Conservation (phyloP, 139 green algal genomes). For the Pseudopediastrum boryanum region DNA sequence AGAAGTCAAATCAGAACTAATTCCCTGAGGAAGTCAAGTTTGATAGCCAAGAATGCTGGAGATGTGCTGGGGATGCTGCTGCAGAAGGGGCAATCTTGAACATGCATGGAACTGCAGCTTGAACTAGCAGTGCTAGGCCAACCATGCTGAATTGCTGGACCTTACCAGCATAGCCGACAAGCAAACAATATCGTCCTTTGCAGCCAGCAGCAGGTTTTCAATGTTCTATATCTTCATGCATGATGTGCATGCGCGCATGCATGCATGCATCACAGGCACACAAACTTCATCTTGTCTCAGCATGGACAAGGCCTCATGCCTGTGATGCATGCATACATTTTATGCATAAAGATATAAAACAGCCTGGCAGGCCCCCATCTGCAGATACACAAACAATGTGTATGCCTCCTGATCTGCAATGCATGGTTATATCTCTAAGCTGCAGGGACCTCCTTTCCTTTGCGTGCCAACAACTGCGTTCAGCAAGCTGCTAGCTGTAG, state of each 20-base stretch:
- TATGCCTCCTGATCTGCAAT: no score
- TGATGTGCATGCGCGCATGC: background rate
- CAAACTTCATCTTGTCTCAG: no score
- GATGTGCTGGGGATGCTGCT: background rate
- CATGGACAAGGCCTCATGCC: no score
- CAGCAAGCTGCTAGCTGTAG: background rate
- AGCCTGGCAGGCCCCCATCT: background rate
- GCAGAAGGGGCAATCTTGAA: background rate
- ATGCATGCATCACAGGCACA: no score
- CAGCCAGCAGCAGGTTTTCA: background rate
- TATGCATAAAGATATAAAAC: background rate
- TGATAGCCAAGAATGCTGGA: no score
- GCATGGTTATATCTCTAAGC: no score
- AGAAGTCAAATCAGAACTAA: no score
- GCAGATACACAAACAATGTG: no score
- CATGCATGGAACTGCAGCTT: background rate
- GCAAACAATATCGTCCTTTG: background rate
- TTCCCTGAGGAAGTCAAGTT: no score
- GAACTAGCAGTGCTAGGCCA: background rate
- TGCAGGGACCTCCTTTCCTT: no score
- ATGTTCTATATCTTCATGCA: background rate
- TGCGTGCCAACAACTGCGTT: no score
- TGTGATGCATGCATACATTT: background rate
- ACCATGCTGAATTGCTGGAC: background rate
- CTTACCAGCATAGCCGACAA: background rate